Evolutionary conservation across 495 filamentous ascomycete genomes (phyloP).

Genomic region (Podospora bellae-mahoneyi): DNA sequence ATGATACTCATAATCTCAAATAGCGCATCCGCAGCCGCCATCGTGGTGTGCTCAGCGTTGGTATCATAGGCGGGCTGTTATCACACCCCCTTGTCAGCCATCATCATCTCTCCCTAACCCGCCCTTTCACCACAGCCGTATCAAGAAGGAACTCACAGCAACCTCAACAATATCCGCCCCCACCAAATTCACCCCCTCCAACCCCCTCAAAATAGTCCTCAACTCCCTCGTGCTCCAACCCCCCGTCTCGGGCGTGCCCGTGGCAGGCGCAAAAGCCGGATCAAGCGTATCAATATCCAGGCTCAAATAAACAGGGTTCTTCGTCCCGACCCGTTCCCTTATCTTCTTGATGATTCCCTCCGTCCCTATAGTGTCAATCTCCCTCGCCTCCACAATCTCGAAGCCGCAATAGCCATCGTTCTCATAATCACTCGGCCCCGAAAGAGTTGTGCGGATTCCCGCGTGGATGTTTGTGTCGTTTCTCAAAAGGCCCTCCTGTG

Average conservation of each 20-base stretch:
- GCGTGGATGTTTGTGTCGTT: constrained; percentile 72
- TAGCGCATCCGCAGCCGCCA: constrained; percentile 75
- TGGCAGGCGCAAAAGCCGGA: constrained; percentile 67
- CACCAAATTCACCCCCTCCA: constrained; percentile 68
- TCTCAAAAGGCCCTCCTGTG: constrained; percentile 68
- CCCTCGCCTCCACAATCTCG: constrained; percentile 65
- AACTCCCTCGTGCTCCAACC: constrained; percentile 75
- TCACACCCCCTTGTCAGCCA: constrained; percentile 1
- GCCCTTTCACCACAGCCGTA: background rate
- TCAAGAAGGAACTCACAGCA: constrained; percentile 36
- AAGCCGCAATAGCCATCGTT: constrained; percentile 68
- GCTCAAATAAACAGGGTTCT: constrained; percentile 67
- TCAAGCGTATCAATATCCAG: constrained; percentile 77
- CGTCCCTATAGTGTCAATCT: constrained; percentile 67
- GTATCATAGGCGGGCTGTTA: constrained; percentile 78
- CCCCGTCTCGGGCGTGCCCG: constrained; percentile 71
- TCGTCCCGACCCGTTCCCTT: constrained; percentile 57
- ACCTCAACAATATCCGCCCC: constrained; percentile 85
- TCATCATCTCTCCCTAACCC: background rate
- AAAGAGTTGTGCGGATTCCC: constrained; percentile 70
- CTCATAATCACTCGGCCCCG: constrained; percentile 68
- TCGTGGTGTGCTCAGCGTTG: constrained; percentile 78
- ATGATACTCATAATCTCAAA: constrained; percentile 87
- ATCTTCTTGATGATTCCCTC: constrained; percentile 62
- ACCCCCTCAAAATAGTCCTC: constrained; percentile 65